A percentile compares a stretch with the other conserved stretches of the same genome.
Evolutionary conservation across 495 filamentous ascomycete genomes (phyloP).

Genomic region (Gamarada debralockiae): DNA sequence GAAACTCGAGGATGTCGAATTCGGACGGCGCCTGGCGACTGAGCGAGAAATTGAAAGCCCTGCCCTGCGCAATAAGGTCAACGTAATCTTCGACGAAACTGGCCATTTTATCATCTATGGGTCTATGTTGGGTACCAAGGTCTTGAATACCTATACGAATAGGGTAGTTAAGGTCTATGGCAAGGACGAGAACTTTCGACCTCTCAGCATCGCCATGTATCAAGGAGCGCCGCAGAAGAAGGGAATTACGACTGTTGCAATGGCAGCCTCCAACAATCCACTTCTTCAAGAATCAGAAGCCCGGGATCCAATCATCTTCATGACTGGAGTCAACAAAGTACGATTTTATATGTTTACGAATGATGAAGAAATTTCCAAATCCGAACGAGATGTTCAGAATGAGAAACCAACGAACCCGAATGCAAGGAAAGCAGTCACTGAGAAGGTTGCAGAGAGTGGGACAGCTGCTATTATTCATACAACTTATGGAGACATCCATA

Average conservation of each 20-base stretch:
- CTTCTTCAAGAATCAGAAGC: constrained; percentile 89
- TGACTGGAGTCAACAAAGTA: constrained; percentile 80
- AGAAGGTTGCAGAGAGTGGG: constrained; percentile 64
- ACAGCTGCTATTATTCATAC: constrained; percentile 86
- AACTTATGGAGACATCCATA: constrained; percentile 88
- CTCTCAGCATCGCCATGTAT: constrained; percentile 82
- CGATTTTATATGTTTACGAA: constrained; percentile 99
- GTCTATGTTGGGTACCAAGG: constrained; percentile 85
- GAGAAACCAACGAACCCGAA: constrained; percentile 71
- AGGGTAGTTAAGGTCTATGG: constrained; percentile 83
- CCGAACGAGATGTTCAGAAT: constrained; percentile 87
- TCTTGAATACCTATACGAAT: constrained; percentile 93
- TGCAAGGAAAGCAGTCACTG: constrained; percentile 43
- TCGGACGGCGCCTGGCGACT: constrained; percentile 81
- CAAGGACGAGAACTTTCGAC: constrained; percentile 80
- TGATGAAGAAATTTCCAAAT: constrained; percentile 77
- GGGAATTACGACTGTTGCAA: constrained; percentile 87
- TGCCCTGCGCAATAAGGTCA: constrained; percentile 64
- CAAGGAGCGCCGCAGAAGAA: constrained; percentile 94
- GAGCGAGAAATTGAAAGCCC: constrained; percentile 78
- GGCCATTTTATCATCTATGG: constrained; percentile 94
- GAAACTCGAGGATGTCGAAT: constrained; percentile 83
- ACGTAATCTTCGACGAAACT: constrained; percentile 93
- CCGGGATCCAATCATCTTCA: constrained; percentile 83
- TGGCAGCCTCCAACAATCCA: constrained; percentile 93